Evolutionary conservation across 2,329 filamentous ascomycete genomes (phyloP), one percentile per base, ranked within the genome.

Genomic region (Paecilomyces formosus): DNA sequence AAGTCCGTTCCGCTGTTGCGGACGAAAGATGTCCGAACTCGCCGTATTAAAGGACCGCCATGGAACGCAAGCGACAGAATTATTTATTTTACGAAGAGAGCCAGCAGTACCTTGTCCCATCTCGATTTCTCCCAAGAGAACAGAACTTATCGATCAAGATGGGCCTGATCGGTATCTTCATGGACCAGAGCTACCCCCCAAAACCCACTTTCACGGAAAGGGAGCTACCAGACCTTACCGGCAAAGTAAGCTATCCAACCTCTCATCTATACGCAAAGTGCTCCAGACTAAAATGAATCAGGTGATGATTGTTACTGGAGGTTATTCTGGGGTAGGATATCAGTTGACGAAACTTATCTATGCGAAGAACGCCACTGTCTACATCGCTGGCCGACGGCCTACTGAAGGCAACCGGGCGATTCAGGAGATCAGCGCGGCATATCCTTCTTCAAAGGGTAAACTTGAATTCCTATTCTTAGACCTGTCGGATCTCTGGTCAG

Each of bases 261-360:
- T 26, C 1, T 26, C 24, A 4, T 7, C 31, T 8, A 35, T 35
- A 35, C 4, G 13, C 3, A 26, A 26, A 26, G 24, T 3, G 24
- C 24, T 26, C 24, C 3, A 26, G 24, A 26, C 24, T 26, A 26
- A 26, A 26, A 26, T 35, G 31, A 7, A 3, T 15, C 11, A 60
- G 72, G 79, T 83, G 33, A 79, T 76, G 70, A 76, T 86, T 60
- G 78, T 86, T 15, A 86, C 73, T 0, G 80, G 80, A 22, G 56
- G 56, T 1, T 58, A 58, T 35, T 58, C 56, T 4, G 59, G 59
- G 13, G 35, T 60, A 28, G 78, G 75, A 24, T 76, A 78, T 49
- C 79, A 84, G 62, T 73, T 85, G 21, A 73, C 73, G 31, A 76
- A 77, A 45, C 76, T 86, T 2, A 74, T 87, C 11, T 86, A 85